A percentile compares a stretch with the other conserved stretches of the same genome.
Evolutionary conservation across 2,329 filamentous ascomycete species (phyloP).

Genomic region (Blumeriella jaapii): DNA sequence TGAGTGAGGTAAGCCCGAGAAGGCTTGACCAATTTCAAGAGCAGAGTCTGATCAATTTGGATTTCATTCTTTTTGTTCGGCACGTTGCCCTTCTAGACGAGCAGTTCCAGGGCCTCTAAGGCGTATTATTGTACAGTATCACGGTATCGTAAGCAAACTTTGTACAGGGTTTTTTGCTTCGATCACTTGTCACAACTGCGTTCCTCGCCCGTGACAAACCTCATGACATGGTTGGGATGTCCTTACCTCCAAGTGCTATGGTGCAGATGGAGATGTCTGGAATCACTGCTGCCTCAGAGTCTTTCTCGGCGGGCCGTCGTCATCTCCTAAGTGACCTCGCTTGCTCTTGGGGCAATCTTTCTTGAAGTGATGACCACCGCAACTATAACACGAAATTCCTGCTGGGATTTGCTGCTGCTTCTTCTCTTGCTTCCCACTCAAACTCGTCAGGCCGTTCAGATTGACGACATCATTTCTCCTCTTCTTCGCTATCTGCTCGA

Average conservation of each 20-base stretch:
- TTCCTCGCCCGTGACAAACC: neutral
- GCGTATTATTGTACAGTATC: neutral
- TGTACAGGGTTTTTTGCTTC: neutral
- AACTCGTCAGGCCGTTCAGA: constrained; percentile 48
- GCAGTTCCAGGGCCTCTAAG: too few species aligned
- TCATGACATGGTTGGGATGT: neutral
- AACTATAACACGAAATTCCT: constrained; percentile 40
- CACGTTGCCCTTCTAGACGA: too few species aligned
- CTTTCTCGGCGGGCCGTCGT: constrained; percentile 17
- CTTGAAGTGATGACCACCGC: constrained; percentile 47
- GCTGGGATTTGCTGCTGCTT: constrained; percentile 22
- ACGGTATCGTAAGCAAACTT: neutral
- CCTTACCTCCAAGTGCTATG: constrained; percentile 1
- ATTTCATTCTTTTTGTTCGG: too few species aligned
- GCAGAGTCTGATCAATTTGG: neutral
- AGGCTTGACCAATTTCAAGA: neutral
- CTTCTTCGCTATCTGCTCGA: constrained; percentile 42
- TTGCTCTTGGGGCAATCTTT: constrained; percentile 36
- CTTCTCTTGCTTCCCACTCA: constrained; percentile 38
- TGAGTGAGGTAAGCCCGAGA: neutral
- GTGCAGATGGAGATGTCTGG: neutral
- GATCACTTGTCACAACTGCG: neutral
- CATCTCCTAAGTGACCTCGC: constrained; percentile 17
- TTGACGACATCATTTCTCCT: constrained; percentile 56
- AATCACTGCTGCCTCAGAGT: constrained; percentile 7